Conservation (phyloP, 2,329 filamentous ascomycete genomes). For the Pseudogymnoascus sp. region DNA sequence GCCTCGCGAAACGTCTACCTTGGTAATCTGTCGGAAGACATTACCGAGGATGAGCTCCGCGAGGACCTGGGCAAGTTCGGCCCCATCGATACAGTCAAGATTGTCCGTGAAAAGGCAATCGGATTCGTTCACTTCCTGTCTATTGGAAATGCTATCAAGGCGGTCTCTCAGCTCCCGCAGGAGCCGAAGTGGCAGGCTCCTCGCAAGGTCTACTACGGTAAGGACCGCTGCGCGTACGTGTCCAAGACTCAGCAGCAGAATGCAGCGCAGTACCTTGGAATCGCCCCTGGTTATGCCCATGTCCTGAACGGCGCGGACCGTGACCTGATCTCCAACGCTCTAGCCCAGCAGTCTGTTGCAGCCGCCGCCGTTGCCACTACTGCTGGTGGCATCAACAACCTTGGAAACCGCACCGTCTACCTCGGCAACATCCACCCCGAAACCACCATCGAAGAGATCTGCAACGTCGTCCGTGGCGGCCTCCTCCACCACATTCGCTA, state of each 20-base stretch:
- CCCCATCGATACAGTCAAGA: conserved; percentile 92
- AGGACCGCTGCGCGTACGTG: conserved; percentile 95
- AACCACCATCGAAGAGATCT: conserved; percentile 98
- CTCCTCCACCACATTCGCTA: conserved; percentile 97
- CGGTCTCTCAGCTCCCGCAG: conserved; percentile 89
- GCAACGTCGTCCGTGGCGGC: conserved; percentile 93
- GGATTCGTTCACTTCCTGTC: conserved; percentile 97
- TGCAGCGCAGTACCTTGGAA: conserved; percentile 93
- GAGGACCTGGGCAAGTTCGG: conserved; percentile 96
- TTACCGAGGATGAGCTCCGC: conserved; percentile 81
- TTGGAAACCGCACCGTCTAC: conserved; percentile 96
- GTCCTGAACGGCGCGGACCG: conserved; percentile 93
- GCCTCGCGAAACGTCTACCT: conserved; percentile 96
- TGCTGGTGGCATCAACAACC: conserved; percentile 91
- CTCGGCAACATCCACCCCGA: conserved; percentile 98
- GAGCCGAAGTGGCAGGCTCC: conserved; percentile 95
- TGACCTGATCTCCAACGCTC: conserved; percentile 89
- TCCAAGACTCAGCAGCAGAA: conserved; percentile 99
- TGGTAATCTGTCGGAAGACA: conserved; percentile 84
- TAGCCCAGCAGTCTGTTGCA: conserved; percentile 95
- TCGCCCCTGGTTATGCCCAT: conserved; percentile 91
- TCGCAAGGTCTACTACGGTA: conserved; percentile 94
- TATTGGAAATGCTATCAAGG: conserved; percentile 97
- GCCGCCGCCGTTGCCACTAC: conserved; percentile 94
- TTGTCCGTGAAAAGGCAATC: conserved; percentile 95